Evolutionary conservation across 495 filamentous ascomycete species (phyloP), one percentile per base, ranked within the genome.

Genomic region (Daldinia bambusicola): DNA sequence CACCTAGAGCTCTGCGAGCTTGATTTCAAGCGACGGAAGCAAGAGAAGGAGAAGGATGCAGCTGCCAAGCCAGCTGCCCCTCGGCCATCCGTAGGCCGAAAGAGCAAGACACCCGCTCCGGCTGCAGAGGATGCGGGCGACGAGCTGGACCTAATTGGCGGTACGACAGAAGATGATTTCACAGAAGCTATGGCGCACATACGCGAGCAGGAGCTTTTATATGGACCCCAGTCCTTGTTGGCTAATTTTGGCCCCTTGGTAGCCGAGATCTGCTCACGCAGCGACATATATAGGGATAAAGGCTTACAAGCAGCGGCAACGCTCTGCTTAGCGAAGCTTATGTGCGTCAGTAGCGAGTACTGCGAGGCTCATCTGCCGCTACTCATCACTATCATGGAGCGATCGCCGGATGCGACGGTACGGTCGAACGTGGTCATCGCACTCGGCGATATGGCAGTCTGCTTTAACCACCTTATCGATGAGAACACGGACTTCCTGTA

Each of bases 401-500:
- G 92, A 6, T 97, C 93, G 12, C 85, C 91, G 43, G 92, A 97
- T 69, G 90, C 95, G 2, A 95, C 93, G 32, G 94, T 93, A 37
- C 89, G 95, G 43, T 94, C 91, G 75, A 99, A 99, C 77, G 93
- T 94, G 10, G 95, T 99, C 34, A 96, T 99, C 68, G 94, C 96
- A 0, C 87, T 99, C 0, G 95, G 96, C 41, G 95, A 99, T 67
- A 99, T 99, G 95, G 95, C 95, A 0, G 95, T 99, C 18, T 97
- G 94, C 85, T 98, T 98, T 85, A 99, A 99, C 76, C 95, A 99
- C 72, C 88, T 99, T 40, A 98, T 99, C 63, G 95, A 99, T 74
- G 95, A 99, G 80, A 98, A 98, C 76, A 99, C 96, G 0, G 95
- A 99, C 71, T 99, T 97, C 84, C 80, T 99, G 41, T 99, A 99